These are phyloP conservation scores for Penicillium sp. DNA, from an alignment of 2,329 filamentous ascomycete species.

Conservation along the genomic window DNA sequence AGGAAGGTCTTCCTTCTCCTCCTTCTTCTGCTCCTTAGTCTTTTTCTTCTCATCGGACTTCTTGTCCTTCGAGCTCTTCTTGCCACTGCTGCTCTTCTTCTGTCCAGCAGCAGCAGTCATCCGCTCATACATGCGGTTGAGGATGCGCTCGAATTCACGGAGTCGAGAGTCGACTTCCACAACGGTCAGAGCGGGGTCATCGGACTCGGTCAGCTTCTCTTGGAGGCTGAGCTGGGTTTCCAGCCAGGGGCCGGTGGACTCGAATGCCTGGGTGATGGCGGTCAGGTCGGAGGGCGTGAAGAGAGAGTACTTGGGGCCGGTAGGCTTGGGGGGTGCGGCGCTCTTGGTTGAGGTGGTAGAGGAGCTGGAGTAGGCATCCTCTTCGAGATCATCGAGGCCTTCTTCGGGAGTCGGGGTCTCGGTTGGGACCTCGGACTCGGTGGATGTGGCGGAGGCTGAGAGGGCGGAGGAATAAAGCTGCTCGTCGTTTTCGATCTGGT, in stretches of 20 bases:
- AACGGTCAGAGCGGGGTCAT: conserved; percentile 72
- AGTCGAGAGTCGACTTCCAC: conserved; percentile 71
- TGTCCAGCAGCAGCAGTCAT: conserved; percentile 48
- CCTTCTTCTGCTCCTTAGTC: conserved; percentile 24
- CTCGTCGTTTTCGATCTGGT: conserved; percentile 72
- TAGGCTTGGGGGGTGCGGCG: conserved; percentile 37
- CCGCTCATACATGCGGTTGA: conserved; percentile 40
- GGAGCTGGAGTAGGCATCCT: conserved; percentile 56
- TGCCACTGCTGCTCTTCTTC: conserved; percentile 25
- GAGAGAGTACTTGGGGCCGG: conserved; percentile 61
- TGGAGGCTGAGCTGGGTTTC: conserved; percentile 70
- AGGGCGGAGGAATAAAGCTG: conserved; percentile 58
- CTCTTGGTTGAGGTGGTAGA: conserved; percentile 38
- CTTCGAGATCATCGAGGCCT: conserved; percentile 76
- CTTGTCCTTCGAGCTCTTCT: conserved; percentile 29
- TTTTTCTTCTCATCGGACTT: conserved; percentile 33
- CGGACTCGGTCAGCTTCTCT: conserved; percentile 66
- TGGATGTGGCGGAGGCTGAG: conserved; percentile 42
- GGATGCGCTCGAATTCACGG: conserved; percentile 64
- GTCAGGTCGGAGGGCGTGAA: conserved; percentile 74
- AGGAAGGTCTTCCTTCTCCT: conserved; percentile 26
- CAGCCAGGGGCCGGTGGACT: conserved; percentile 71
- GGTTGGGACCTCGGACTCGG: conserved; percentile 46
- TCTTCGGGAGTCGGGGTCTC: conserved; percentile 34
- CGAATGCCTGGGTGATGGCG: conserved; percentile 62